Conservation (phyloP, 495 filamentous ascomycete species). For the Melanomma pulvis-pyrius region DNA sequence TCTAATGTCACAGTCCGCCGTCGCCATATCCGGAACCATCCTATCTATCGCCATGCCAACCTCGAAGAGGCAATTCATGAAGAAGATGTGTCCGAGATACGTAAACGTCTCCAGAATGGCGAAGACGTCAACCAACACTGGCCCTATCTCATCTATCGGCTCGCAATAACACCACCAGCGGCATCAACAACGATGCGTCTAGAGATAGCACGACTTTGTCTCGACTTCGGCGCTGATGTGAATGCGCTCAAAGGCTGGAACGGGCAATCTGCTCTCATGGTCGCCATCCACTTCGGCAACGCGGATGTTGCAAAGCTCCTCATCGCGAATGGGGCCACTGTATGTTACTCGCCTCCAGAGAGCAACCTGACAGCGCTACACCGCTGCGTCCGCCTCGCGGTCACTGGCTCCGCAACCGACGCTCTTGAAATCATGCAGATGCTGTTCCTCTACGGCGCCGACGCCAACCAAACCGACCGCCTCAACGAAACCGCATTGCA, state of each 20-base stretch:
- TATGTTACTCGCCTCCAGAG: slow-evolving; percentile 9
- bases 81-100: slow-evolving; percentile 13
- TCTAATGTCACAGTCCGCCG: slow-evolving; percentile 1
- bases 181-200: neutral
- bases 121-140: slow-evolving; percentile 25
- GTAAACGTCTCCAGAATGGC: slow-evolving; percentile 20
- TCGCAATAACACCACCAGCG: slow-evolving; percentile 19
- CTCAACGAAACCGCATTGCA: slow-evolving; percentile 11
- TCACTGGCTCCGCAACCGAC: slow-evolving; percentile 5
- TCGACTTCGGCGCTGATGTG: slow-evolving; percentile 26
- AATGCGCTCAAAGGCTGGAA: slow-evolving; percentile 29
- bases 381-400: slow-evolving; percentile 23
- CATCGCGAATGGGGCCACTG: slow-evolving; percentile 15
- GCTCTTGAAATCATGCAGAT: slow-evolving; percentile 22
- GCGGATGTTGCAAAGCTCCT: slow-evolving; percentile 24
- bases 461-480: slow-evolving; percentile 17
- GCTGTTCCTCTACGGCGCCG: slow-evolving; percentile 19
- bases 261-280: slow-evolving; percentile 24
- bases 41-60: slow-evolving; percentile 18
- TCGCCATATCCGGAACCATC: slow-evolving; percentile 13
- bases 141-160: slow-evolving; percentile 27
- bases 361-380: slow-evolving; percentile 25
- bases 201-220: slow-evolving; percentile 23
- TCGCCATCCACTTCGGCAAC: slow-evolving; percentile 29
- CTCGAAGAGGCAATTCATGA: slow-evolving; percentile 14